phyloP scores from a whole-genome alignment of 139 green algal genomes.

The Micromonas commoda region DNA sequence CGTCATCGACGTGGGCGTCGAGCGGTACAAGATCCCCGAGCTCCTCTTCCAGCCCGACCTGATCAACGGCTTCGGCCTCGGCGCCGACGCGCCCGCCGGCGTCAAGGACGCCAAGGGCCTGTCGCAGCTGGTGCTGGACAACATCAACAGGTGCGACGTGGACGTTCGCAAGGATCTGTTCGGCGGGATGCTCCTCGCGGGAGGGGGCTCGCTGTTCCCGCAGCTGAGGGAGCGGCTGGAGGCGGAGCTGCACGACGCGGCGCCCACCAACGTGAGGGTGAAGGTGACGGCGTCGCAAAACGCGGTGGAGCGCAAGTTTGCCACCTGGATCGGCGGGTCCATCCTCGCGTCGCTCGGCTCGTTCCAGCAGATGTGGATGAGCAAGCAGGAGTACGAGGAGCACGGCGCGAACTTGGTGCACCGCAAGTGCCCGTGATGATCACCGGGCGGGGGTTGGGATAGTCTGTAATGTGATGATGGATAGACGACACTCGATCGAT shows the following conservation, averaged over 20 bases:
- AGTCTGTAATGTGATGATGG: too few relatives aligned
- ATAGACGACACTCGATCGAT: too few relatives aligned
- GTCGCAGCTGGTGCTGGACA: slow-evolving; percentile 57
- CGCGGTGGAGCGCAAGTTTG: slow-evolving; percentile 48
- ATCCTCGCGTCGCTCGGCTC: slow-evolving; percentile 52
- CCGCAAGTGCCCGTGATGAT: slow-evolving; percentile 30
- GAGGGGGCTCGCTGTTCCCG: slow-evolving; percentile 48
- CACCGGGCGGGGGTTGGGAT: too few relatives aligned
- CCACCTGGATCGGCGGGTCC: slow-evolving; percentile 51
- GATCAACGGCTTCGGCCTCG: background rate
- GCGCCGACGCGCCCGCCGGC: slow-evolving; percentile 26
- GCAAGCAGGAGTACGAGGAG: slow-evolving; percentile 38
- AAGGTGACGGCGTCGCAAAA: slow-evolving; percentile 42
- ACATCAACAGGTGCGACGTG: slow-evolving; percentile 70
- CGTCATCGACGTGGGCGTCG: slow-evolving; percentile 61
- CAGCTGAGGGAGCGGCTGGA: slow-evolving; percentile 43
- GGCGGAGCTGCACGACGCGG: slow-evolving; percentile 43
- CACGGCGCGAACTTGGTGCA: slow-evolving; percentile 24
- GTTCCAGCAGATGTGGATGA: slow-evolving; percentile 50
- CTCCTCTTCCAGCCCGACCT: slow-evolving; percentile 62
- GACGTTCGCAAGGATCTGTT: slow-evolving; percentile 83
- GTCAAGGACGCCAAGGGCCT: slow-evolving; percentile 28
- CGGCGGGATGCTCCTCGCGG: slow-evolving; percentile 57
- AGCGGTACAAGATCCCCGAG: slow-evolving; percentile 76
- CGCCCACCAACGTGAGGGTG: slow-evolving; percentile 45